A percentile compares a stretch with the other conserved stretches of the same genome.
Evolutionary conservation across 2,329 filamentous ascomycete genomes (phyloP).

Genomic region (Elsinoe arachidis): DNA sequence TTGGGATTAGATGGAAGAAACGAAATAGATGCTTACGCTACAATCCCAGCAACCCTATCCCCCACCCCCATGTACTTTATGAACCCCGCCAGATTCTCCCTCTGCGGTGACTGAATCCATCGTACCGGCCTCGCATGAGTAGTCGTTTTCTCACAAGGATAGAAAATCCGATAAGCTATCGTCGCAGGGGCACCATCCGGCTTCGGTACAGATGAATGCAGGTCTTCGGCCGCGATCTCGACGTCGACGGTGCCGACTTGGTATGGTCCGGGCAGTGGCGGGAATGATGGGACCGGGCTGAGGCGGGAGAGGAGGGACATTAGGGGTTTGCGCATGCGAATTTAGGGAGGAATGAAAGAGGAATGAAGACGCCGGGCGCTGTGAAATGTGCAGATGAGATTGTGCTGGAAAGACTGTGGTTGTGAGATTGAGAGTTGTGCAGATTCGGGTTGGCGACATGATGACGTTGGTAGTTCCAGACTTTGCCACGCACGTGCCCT

Average conservation of each 20-base stretch:
- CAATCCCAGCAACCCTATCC: constrained; percentile 35
- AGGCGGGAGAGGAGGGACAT: constrained; percentile 40
- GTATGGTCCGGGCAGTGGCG: constrained; percentile 67
- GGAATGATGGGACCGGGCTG: constrained; percentile 63
- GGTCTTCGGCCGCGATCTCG: constrained; percentile 59
- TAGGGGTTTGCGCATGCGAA: neutral
- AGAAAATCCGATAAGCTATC: constrained; percentile 73
- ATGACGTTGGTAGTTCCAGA: neutral
- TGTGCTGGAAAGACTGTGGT: neutral
- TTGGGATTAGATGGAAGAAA: no score
- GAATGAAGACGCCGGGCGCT: neutral
- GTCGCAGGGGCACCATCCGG: constrained; percentile 55
- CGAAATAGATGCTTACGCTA: constrained; percentile 28
- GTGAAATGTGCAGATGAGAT: neutral
- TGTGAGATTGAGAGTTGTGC: neutral
- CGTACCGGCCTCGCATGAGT: constrained; percentile 43
- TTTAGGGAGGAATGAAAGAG: constrained; percentile 1
- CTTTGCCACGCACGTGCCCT: neutral
- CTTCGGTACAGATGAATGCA: constrained; percentile 45
- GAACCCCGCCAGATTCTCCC: constrained; percentile 65
- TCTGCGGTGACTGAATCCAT: constrained; percentile 72
- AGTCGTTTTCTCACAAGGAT: constrained; percentile 49
- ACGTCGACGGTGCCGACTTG: constrained; percentile 71
- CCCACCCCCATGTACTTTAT: constrained; percentile 65
- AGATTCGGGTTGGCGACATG: neutral